These are phyloP conservation scores for Aureoboletus auriporus DNA, from an alignment of 768 basidiomycete genomes.

Conservation along the genomic window DNA sequence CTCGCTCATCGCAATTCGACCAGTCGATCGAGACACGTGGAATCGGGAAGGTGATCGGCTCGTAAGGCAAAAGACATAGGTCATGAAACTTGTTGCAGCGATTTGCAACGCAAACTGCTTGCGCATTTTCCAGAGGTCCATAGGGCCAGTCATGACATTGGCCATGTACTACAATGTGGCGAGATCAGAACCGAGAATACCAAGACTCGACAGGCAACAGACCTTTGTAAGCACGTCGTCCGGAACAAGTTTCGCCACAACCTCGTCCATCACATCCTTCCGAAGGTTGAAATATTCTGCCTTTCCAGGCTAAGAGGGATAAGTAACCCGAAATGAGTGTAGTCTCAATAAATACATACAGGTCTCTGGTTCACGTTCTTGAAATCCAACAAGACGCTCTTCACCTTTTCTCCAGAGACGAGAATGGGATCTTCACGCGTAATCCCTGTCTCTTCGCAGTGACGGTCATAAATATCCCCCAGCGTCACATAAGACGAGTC, in stretches of 20 bases:
- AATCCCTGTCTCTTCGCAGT: slow-evolving; percentile 72
- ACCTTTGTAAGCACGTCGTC: slow-evolving; percentile 85
- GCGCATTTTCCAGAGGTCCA: slow-evolving; percentile 93
- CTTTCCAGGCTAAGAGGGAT: slow-evolving; percentile 47
- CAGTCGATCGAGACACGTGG: slow-evolving; percentile 85
- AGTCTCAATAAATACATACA: slow-evolving; percentile 21
- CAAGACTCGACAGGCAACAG: slow-evolving; percentile 11
- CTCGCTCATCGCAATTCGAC: slow-evolving; percentile 90
- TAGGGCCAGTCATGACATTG: slow-evolving; percentile 75
- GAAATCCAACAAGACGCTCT: slow-evolving; percentile 60
- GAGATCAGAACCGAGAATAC: neutral
- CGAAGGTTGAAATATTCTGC: slow-evolving; percentile 65
- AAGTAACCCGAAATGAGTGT: neutral
- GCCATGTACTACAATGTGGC: slow-evolving; percentile 73
- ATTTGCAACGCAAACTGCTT: slow-evolving; percentile 94
- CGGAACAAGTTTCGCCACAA: slow-evolving; percentile 82
- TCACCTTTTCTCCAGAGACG: slow-evolving; percentile 80
- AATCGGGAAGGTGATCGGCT: slow-evolving; percentile 83
- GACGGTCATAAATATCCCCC: slow-evolving; percentile 91
- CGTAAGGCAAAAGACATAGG: slow-evolving; percentile 79
- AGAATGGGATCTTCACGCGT: slow-evolving; percentile 86
- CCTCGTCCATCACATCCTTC: slow-evolving; percentile 87
- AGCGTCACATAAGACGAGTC: slow-evolving; percentile 89
- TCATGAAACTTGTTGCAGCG: slow-evolving; percentile 88
- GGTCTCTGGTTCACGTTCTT: slow-evolving; percentile 43